Conservation (phyloP, 73 alveolate species). For the Uronychia binucleata region DNA sequence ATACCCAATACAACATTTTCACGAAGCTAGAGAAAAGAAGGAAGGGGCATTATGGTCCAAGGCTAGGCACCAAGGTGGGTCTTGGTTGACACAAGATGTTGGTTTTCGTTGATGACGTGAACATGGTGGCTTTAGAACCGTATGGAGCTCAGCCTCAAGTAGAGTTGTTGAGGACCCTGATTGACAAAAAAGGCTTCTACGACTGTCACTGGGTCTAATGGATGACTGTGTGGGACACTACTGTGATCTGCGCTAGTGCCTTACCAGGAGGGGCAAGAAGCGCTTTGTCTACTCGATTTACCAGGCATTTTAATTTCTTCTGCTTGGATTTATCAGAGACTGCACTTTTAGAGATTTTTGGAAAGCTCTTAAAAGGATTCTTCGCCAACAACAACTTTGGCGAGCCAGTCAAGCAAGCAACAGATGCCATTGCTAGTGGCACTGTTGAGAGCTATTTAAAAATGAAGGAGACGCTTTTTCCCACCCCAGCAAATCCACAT, state of each 20-base stretch:
- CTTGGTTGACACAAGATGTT: constrained; percentile 79
- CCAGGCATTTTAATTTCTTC: constrained; percentile 93
- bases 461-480: constrained; percentile 78
- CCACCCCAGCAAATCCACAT: constrained; percentile 98
- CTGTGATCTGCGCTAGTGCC: constrained; percentile 97
- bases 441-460: constrained; percentile 83
- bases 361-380: constrained; percentile 88
- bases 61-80: constrained; percentile 69
- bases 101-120: constrained; percentile 96
- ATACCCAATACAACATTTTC: constrained; percentile 93
- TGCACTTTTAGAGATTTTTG: constrained; percentile 88
- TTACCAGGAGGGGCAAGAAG: constrained; percentile 99
- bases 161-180: constrained; percentile 93
- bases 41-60: constrained; percentile 57
- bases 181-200: constrained; percentile 94
- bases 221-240: constrained; percentile 94
- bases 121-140: constrained; percentile 98
- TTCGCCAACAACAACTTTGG: constrained; percentile 77
- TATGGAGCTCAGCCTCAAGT: constrained; percentile 94
- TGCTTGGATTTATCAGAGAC: constrained; percentile 87
- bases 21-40: constrained; percentile 86
- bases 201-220: constrained; percentile 90
- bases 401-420: constrained; percentile 87
- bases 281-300: constrained; percentile 89
- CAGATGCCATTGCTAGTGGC: constrained; percentile 83